Conservation (phyloP, 2,329 filamentous ascomycete species). For the Aspergillus bombycis region DNA sequence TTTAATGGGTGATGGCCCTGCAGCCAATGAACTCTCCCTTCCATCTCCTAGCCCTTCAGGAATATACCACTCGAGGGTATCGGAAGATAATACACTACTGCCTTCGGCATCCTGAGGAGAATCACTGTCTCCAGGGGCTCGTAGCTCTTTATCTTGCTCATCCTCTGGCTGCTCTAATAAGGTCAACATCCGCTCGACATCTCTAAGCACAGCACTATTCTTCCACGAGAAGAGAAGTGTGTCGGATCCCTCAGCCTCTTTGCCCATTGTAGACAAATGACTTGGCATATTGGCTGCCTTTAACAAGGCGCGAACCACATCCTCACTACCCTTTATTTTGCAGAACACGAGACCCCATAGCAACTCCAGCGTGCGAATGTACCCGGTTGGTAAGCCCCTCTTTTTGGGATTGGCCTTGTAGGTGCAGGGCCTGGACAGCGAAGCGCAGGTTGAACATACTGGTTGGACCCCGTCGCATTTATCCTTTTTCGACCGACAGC, state of each 20-base stretch:
- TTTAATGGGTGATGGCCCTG: conserved; percentile 31
- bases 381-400: conserved; percentile 77
- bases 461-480: conserved; percentile 74
- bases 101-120: conserved; percentile 34
- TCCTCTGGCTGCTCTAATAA: conserved; percentile 38
- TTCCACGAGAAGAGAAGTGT: conserved; percentile 65
- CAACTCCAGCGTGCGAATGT: conserved; percentile 73
- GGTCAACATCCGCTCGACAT: conserved; percentile 66
- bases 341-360: conserved; percentile 69
- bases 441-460: conserved; percentile 67
- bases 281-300: conserved; percentile 47
- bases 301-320: conserved; percentile 59
- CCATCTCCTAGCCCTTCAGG: conserved; percentile 28
- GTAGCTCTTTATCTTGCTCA: conserved; percentile 39
- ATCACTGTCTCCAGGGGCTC: conserved; percentile 26
- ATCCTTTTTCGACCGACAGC: conserved; percentile 68
- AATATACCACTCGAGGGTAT: conserved; percentile 38
- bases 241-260: conserved; percentile 54
- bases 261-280: conserved; percentile 40
- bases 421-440: conserved; percentile 66
- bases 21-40: conserved; percentile 22
- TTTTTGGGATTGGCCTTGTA: conserved; percentile 76
- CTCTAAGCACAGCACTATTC: conserved; percentile 63
- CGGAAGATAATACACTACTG: conserved; percentile 36
- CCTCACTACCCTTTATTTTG: conserved; percentile 62